These are phyloP conservation scores for Breynia disticha DNA, from an alignment of 441 rosid genomes.

Conservation along the genomic window DNA sequence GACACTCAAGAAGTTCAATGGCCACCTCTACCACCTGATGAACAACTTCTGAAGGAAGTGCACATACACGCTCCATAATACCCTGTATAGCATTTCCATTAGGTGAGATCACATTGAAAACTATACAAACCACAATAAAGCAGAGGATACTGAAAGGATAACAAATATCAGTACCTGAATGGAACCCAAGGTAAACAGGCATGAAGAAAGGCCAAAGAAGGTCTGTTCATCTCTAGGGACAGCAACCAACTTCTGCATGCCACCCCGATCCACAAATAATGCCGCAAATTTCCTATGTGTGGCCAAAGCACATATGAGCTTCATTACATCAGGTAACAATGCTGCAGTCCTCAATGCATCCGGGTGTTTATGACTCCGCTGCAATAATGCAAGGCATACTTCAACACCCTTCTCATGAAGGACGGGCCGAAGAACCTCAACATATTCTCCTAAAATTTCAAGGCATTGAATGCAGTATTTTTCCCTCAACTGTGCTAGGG, in stretches of 20 bases:
- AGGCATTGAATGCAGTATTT: constrained; percentile 92
- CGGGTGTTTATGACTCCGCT: constrained; percentile 43
- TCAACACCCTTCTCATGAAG: constrained; percentile 96
- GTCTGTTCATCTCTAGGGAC: constrained; percentile 69
- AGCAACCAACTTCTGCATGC: constrained; percentile 89
- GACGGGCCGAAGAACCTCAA: constrained; percentile 96
- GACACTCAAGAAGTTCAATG: constrained; percentile 72
- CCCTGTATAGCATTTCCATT: constrained; percentile 38
- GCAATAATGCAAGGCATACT: constrained; percentile 77
- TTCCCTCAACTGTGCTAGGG: constrained; percentile 76
- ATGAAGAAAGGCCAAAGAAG: constrained; percentile 82
- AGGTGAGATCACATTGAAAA: constrained; percentile 12
- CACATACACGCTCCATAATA: constrained; percentile 97
- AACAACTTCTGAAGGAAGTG: constrained; percentile 78
- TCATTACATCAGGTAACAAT: constrained; percentile 92
- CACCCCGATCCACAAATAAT: constrained; percentile 93
- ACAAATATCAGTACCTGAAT: constrained; percentile 71
- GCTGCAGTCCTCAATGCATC: constrained; percentile 33
- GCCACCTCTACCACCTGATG: constrained; percentile 82
- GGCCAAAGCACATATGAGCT: constrained; percentile 94
- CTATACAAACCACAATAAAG: constrained; percentile 5
- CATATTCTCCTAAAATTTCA: constrained; percentile 85
- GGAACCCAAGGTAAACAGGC: constrained; percentile 86
- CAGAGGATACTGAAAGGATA: no score
- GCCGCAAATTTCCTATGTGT: constrained; percentile 98